Evolutionary conservation across 176 grass and related monocot genomes (phyloP).

Genomic region (Poa pratensis): DNA sequence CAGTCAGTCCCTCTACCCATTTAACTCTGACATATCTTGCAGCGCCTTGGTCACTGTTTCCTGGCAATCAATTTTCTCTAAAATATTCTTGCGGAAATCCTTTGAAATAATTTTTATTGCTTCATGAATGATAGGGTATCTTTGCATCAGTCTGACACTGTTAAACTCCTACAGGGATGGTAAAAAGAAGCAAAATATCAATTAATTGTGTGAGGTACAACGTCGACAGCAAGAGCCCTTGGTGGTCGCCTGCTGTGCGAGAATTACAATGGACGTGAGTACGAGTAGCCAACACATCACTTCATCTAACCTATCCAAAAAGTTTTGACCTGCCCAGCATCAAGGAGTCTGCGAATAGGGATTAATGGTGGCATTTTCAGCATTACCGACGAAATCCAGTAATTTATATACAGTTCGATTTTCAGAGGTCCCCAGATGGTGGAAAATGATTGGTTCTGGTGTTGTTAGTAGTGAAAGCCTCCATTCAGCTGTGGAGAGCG

Average conservation of each 20-base stretch:
- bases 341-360: conserved; percentile 34
- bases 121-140: neutral
- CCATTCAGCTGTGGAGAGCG: conserved; percentile 28
- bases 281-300: conserved; percentile 82
- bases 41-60: neutral
- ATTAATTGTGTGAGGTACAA: conserved; percentile 70
- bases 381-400: conserved; percentile 37
- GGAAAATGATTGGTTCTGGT: conserved; percentile 28
- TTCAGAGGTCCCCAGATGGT: conserved; percentile 30
- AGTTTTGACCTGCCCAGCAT: conserved; percentile 31
- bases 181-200: conserved; percentile 77
- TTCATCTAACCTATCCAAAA: conserved; percentile 54
- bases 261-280: conserved; percentile 22
- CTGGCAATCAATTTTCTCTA: neutral
- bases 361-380: conserved; percentile 43
- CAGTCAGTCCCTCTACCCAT: no score
- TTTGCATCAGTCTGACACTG: conserved; percentile 15
- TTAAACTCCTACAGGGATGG: conserved; percentile 62
- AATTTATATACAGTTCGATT: conserved; percentile 37
- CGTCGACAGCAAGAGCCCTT: conserved; percentile 74
- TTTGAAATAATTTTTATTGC: neutral
- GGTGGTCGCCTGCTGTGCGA: conserved; percentile 63
- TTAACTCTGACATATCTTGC: no score
- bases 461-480: neutral
- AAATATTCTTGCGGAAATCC: neutral